These are phyloP conservation scores for Xylaria sp. DNA, from an alignment of 2,329 filamentous ascomycete species.

Conservation along the genomic window DNA sequence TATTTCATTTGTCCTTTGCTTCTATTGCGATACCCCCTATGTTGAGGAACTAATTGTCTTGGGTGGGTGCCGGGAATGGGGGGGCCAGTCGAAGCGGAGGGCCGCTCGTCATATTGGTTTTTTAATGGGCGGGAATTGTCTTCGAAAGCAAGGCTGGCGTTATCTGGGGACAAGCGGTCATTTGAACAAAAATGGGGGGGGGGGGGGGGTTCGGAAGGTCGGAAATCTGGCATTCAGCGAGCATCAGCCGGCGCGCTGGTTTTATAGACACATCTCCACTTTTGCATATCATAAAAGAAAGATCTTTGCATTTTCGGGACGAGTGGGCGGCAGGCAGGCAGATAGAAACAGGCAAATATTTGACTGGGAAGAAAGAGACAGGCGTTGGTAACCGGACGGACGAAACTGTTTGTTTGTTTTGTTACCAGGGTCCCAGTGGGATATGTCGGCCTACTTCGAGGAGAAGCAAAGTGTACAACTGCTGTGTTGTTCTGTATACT, in stretches of 20 bases:
- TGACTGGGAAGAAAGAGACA: constrained; percentile 1
- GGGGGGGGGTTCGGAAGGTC: constrained; percentile 2
- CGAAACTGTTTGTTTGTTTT: constrained; percentile 26
- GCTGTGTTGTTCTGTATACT: constrained; percentile 26
- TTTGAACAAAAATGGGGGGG: constrained; percentile 32
- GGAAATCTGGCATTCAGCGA: constrained; percentile 41
- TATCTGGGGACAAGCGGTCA: constrained; percentile 35
- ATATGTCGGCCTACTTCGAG: constrained; percentile 12
- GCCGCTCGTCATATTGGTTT: constrained; percentile 18
- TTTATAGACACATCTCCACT: constrained; percentile 63
- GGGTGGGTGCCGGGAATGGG: constrained; percentile 43
- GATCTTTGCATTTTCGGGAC: constrained; percentile 39
- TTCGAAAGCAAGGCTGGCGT: constrained; percentile 40
- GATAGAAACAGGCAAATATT: constrained; percentile 17
- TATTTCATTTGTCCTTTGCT: constrained; percentile 48
- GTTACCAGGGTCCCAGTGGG: constrained; percentile 18
- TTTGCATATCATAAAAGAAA: constrained; percentile 52
- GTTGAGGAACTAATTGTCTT: constrained; percentile 41
- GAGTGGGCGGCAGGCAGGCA: constrained; percentile 3
- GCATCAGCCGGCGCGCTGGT: constrained; percentile 45
- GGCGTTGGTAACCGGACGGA: constrained; percentile 26
- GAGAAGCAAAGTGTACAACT: constrained; percentile 7
- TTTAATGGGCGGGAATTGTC: constrained; percentile 19
- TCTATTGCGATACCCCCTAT: constrained; percentile 50
- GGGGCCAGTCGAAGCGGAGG: constrained; percentile 45